Evolutionary conservation across 2,329 filamentous ascomycete species (phyloP).

Genomic region (Epichloe scottii): DNA sequence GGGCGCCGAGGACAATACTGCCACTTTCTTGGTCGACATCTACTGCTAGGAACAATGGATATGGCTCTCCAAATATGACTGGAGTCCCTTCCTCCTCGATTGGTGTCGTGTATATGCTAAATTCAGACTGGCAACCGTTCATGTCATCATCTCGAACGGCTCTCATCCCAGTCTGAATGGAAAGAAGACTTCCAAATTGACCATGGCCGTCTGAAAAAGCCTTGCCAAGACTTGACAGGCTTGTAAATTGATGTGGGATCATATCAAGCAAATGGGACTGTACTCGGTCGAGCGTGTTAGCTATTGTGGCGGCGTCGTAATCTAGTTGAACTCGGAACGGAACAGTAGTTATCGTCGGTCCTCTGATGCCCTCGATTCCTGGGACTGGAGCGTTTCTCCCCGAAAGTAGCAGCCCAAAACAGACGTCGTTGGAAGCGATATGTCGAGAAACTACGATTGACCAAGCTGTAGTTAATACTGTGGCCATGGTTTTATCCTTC

Average conservation of each 20-base stretch:
- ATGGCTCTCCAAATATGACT: not conserved
- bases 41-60: not conserved
- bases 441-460: constrained; percentile 4
- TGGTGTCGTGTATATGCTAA: not conserved
- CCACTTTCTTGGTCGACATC: not conserved
- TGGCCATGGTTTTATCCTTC: constrained; percentile 23
- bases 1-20: not conserved
- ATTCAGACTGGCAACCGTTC: not conserved
- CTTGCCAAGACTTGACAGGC: not conserved
- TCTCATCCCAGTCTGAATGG: not conserved
- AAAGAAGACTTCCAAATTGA: not conserved
- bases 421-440: constrained; percentile 3
- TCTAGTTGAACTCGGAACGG: constrained; percentile 4
- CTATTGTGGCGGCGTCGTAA: not conserved
- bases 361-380: constrained; percentile 4
- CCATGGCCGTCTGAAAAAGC: not conserved
- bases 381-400: constrained; percentile 7
- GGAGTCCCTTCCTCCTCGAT: not conserved
- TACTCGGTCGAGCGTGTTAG: not conserved
- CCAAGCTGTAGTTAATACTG: constrained; percentile 9
- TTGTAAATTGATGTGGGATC: constrained; percentile 1
- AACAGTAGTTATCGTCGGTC: constrained; percentile 16
- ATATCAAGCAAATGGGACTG: constrained; percentile 2
- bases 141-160: not conserved
- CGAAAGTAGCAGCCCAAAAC: constrained; percentile 5